Evolutionary conservation across 768 basidiomycete species (phyloP).

Genomic region (Tylopilus balloui): DNA sequence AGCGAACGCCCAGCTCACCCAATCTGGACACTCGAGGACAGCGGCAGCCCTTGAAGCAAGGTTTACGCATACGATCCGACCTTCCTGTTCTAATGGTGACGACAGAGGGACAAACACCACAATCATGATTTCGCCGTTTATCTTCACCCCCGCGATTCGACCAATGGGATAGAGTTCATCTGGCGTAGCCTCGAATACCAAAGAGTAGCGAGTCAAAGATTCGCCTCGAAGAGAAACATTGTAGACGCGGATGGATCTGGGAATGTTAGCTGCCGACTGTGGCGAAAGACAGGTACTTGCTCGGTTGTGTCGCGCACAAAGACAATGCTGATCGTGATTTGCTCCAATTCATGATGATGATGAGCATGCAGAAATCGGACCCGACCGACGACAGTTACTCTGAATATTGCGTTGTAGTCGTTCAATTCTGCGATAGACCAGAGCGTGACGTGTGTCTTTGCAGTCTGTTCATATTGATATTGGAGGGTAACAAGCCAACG

Average conservation of each 20-base stretch:
- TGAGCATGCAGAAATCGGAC: slow-evolving; percentile 35
- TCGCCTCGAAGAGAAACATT: slow-evolving; percentile 13
- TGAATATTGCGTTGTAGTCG: slow-evolving; percentile 25
- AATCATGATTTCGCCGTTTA: slow-evolving; percentile 22
- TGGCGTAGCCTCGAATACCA: slow-evolving; percentile 18
- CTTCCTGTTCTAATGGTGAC: neutral
- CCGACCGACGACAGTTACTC: slow-evolving; percentile 26
- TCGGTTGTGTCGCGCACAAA: slow-evolving; percentile 13
- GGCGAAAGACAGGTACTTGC: slow-evolving; percentile 9
- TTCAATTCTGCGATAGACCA: slow-evolving; percentile 39
- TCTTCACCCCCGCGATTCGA: slow-evolving; percentile 18
- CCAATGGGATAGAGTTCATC: slow-evolving; percentile 14
- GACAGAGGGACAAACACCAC: slow-evolving; percentile 9
- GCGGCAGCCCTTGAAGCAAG: slow-evolving; percentile 10
- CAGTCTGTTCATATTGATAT: slow-evolving; percentile 32
- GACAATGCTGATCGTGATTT: slow-evolving; percentile 21
- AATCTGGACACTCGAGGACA: slow-evolving; percentile 14
- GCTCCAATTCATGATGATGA: slow-evolving; percentile 17
- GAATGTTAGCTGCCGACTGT: neutral
- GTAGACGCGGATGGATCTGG: slow-evolving; percentile 25
- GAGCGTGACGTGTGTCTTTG: slow-evolving; percentile 39
- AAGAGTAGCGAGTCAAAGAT: neutral
- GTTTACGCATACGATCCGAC: slow-evolving; percentile 20
- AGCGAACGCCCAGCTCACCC: slow-evolving; percentile 11
- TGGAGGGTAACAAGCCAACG: slow-evolving; percentile 47